Evolutionary conservation across 2,329 filamentous ascomycete species (phyloP).

Genomic region (Ascomycota sp.): DNA sequence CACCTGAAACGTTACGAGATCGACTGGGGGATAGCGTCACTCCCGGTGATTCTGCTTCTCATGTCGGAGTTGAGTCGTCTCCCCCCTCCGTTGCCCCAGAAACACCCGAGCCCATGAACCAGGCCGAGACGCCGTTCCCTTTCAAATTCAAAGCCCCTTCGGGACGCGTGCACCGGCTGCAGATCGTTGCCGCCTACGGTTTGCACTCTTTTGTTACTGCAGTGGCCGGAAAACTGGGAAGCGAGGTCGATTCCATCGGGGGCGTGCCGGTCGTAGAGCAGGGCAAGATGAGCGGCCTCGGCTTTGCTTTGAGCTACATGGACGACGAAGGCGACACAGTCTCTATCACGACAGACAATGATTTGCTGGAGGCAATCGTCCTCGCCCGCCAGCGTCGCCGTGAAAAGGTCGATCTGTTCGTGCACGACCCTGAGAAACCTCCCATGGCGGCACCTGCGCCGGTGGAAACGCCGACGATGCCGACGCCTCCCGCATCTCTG

Average conservation of each 20-base stretch:
- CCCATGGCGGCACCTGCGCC: constrained; percentile 45
- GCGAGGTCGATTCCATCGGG: constrained; percentile 66
- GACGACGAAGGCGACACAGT: constrained; percentile 95
- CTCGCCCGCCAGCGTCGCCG: constrained; percentile 56
- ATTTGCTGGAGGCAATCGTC: constrained; percentile 74
- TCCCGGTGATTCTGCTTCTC: constrained; percentile 86
- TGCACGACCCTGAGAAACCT: constrained; percentile 83
- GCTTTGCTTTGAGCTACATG: constrained; percentile 85
- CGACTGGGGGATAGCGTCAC: constrained; percentile 63
- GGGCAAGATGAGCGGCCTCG: constrained; percentile 52
- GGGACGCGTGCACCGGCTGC: constrained; percentile 80
- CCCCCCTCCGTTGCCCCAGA: constrained; percentile 40
- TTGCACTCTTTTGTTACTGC: constrained; percentile 58
- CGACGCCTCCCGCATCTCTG: constrained; percentile 28
- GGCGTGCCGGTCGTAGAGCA: constrained; percentile 61
- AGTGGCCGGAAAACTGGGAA: constrained; percentile 68
- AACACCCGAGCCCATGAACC: constrained; percentile 25
- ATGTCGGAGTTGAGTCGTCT: constrained; percentile 65
- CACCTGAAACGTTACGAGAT: constrained; percentile 56
- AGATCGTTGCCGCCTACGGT: constrained; percentile 63
- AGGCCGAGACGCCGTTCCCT: constrained; percentile 63
- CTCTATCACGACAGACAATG: constrained; percentile 88
- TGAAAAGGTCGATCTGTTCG: constrained; percentile 94
- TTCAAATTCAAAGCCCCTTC: constrained; percentile 99
- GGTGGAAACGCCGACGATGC: constrained; percentile 17